Evolutionary conservation across 805 yeast species (phyloP), one percentile per base, ranked within the genome.

Genomic region (Candida krabiensis): DNA sequence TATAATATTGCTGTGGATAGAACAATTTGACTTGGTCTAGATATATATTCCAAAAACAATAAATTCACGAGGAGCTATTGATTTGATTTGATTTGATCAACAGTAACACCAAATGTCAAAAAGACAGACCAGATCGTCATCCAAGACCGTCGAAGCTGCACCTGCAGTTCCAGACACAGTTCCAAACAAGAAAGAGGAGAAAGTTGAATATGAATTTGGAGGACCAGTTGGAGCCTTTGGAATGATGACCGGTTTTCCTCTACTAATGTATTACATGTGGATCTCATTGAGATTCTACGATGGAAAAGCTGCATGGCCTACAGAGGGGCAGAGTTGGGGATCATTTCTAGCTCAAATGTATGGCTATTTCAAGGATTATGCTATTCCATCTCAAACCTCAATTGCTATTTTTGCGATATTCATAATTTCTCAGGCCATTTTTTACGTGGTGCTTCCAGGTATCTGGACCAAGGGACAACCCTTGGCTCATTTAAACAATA

Each of bases 231-330:
- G 99, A 40, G 96, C 88, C 33, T 41, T 82, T 15, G 91, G 90
- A 5, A 91, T 93, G 98, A 78, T 91, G 81, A 58, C 78, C 30
- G 95, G 96, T 3, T 93, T 93, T 68, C 99, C 99, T 6, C 57
- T 83, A 32, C 71, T 93, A 56, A 93, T 93, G 99, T 87, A 83
- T 73, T 93, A 93, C 66, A 84, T 93, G 93, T 91, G 96, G 95
- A 80, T 91, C 38, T 75, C 88, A 54, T 91, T 93, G 35, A 76
- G 77, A 45, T 89, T 83, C 61, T 87, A 88, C 64, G 69, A 69
- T 46, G 96, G 96, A 2, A 56, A 67, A 33, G 72, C 86, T 19
- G 88, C 96, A 17, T 65, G 71, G 61, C 96, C 96, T 3, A 57
- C 60, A 0, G 70, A 60, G 4, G 79, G 67, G 34, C 79, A 84